Conservation (phyloP, 192 early-diverging fungal species). For the Coemansia sp. region DNA sequence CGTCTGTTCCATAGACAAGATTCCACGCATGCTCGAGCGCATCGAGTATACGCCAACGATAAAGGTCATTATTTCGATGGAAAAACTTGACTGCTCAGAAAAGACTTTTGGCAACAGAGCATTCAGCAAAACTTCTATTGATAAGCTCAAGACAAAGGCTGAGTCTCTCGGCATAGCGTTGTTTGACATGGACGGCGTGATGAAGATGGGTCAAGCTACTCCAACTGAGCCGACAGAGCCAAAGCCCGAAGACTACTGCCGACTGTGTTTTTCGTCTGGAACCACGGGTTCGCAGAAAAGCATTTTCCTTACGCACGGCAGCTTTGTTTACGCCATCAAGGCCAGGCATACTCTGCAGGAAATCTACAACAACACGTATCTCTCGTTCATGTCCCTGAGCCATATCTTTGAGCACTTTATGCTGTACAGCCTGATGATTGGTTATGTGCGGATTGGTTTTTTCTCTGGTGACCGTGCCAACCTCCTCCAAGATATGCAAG, state of each 20-base stretch:
- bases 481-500: constrained; percentile 75
- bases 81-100: constrained; percentile 62
- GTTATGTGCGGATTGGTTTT: constrained; percentile 72
- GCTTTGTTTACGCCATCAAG: constrained; percentile 5
- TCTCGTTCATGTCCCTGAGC: constrained; percentile 62
- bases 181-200: constrained; percentile 78
- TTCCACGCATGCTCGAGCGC: constrained; percentile 60
- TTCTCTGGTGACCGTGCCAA: constrained; percentile 68
- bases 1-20: constrained; percentile 71
- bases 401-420: constrained; percentile 77
- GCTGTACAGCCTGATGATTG: constrained; percentile 50
- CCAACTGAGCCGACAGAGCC: constrained; percentile 58
- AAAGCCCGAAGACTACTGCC: constrained; percentile 61
- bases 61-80: constrained; percentile 75
- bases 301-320: constrained; percentile 67
- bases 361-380: no score
- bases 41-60: constrained; percentile 62
- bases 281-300: constrained; percentile 72
- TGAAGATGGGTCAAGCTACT: constrained; percentile 54
- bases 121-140: constrained; percentile 14
- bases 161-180: constrained; percentile 62
- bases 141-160: constrained; percentile 60
- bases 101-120: constrained; percentile 58
- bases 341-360: no score
- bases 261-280: constrained; percentile 75